Conservation (phyloP, 805 yeast genomes). For the Starmerella scarabaei region DNA sequence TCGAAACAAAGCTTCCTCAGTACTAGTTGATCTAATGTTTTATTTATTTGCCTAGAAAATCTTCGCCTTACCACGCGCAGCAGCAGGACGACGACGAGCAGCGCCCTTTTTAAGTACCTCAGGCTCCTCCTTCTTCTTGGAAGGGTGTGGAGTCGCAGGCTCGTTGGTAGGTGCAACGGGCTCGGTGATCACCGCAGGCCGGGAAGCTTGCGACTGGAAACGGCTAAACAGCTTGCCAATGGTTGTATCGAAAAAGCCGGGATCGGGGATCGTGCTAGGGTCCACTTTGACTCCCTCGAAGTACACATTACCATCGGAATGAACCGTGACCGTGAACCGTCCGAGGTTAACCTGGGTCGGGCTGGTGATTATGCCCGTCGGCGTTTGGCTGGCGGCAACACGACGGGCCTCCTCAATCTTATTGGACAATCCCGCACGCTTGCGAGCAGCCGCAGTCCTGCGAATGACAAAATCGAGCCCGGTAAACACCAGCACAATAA, state of each 20-base stretch:
- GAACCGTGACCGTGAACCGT: conserved; percentile 24
- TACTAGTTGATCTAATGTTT: background rate
- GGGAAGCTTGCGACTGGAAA: conserved; percentile 1
- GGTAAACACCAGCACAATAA: conserved; percentile 41
- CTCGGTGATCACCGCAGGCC: background rate
- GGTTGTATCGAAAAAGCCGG: conserved; percentile 27
- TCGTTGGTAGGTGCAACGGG: conserved; percentile 11
- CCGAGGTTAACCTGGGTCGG: conserved; percentile 24
- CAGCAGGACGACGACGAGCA: conserved; percentile 19
- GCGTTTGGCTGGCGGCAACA: conserved; percentile 22
- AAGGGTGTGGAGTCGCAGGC: conserved; percentile 16
- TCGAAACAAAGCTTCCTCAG: conserved; percentile 10
- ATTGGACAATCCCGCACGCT: conserved; percentile 39
- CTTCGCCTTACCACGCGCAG: conserved; percentile 19
- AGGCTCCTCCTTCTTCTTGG: conserved; percentile 7
- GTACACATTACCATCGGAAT: conserved; percentile 27
- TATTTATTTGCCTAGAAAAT: conserved; percentile 13
- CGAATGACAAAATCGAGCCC: conserved; percentile 47
- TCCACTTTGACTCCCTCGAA: conserved; percentile 24
- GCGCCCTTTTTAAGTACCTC: conserved; percentile 18
- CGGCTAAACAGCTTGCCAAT: conserved; percentile 17
- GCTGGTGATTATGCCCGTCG: conserved; percentile 22
- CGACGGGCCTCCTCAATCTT: conserved; percentile 25
- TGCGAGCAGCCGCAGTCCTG: conserved; percentile 42
- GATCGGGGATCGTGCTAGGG: conserved; percentile 23